Percentiles rank a stretch among this genome's conserved stretches.
phyloP scores from a whole-genome alignment of 225 moss, liverwort and hornwort genomes.

The Pseudisothecium myosuroides region DNA sequence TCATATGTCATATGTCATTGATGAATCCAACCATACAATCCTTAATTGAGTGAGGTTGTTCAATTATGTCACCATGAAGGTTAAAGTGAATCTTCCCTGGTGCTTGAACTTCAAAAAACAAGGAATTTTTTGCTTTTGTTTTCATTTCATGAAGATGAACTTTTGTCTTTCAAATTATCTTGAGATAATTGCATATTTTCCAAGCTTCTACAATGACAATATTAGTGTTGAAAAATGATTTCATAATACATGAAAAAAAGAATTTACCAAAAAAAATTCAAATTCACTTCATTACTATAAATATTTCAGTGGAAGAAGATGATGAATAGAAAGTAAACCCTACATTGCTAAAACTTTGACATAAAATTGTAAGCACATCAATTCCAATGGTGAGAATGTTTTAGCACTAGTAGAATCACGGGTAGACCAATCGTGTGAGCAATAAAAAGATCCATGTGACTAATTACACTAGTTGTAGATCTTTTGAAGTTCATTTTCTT shows the following conservation, averaged over 20 bases:
- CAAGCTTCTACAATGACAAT: not conserved
- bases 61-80: too few species aligned
- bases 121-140: too few species aligned
- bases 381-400: not conserved
- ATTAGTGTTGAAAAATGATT: not conserved
- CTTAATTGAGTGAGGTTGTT: too few species aligned
- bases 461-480: not conserved
- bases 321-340: not conserved
- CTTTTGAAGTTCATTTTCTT: not conserved
- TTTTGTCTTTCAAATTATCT: too few species aligned
- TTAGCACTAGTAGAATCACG: not conserved
- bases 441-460: not conserved
- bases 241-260: not conserved
- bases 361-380: not conserved
- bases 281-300: not conserved
- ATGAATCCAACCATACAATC: too few species aligned
- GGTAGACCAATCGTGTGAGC: accelerated
- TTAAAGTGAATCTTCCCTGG: too few species aligned
- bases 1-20: too few species aligned
- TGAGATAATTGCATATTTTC: too few species aligned
- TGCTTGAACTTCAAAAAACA: too few species aligned
- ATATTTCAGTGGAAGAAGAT: not conserved
- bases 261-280: not conserved
- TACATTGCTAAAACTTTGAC: not conserved
- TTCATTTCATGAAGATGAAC: too few species aligned